Percentiles rank a stretch among this genome's conserved stretches.
Conservation (phyloP, 2,329 filamentous ascomycete species). For the Hymenoscyphus repandus region DNA sequence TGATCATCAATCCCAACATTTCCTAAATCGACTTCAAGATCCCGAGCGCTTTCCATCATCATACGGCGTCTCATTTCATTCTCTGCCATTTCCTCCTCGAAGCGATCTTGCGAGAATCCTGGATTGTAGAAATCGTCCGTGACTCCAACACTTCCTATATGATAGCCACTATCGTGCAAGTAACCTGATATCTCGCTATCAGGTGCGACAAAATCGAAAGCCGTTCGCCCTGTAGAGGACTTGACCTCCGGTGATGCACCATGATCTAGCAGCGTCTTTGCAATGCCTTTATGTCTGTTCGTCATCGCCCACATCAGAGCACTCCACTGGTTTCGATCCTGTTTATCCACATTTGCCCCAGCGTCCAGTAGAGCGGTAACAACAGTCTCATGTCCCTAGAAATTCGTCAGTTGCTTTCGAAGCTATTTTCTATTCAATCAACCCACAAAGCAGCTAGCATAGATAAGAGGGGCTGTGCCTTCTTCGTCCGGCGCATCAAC, state of each 20-base stretch:
- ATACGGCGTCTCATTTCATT: conserved; percentile 92
- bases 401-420: conserved; percentile 12
- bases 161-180: conserved; percentile 89
- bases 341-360: conserved; percentile 83
- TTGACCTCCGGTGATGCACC: conserved; percentile 95
- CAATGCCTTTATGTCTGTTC: conserved; percentile 92
- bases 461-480: conserved; percentile 92
- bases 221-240: conserved; percentile 87
- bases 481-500: conserved; percentile 88
- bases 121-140: conserved; percentile 90
- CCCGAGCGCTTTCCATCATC: conserved; percentile 99
- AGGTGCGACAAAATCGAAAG: conserved; percentile 90
- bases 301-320: conserved; percentile 99
- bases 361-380: conserved; percentile 79
- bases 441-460: conserved; percentile 93
- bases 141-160: conserved; percentile 73
- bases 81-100: conserved; percentile 96
- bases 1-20: conserved; percentile 95
- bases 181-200: conserved; percentile 97
- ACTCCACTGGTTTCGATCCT: conserved; percentile 96
- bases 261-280: conserved; percentile 85
- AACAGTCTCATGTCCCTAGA: conserved; percentile 79
- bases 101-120: conserved; percentile 86
- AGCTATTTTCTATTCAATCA: neutral
- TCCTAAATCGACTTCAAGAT: conserved; percentile 91